Evolutionary conservation across 805 yeast genomes (phyloP).

Genomic region (Starmerella cellae): DNA sequence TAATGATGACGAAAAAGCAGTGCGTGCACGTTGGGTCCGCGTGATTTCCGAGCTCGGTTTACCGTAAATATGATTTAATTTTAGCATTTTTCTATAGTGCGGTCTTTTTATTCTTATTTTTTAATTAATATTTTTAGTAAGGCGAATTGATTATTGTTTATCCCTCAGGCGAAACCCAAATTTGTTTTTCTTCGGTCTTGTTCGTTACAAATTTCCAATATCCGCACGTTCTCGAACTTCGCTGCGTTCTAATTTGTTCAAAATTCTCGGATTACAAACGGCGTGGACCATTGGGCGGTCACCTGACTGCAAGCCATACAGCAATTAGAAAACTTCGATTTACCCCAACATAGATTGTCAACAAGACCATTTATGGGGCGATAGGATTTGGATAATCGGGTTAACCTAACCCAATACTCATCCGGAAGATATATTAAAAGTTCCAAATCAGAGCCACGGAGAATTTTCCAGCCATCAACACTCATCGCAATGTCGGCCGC

Average conservation of each 20-base stretch:
- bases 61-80: too few species aligned
- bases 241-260: too few species aligned
- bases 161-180: background rate
- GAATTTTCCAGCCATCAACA: too few species aligned
- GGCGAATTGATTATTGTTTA: background rate
- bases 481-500: constrained; percentile 4
- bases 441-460: background rate
- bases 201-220: too few species aligned
- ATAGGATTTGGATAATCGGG: background rate
- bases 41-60: too few species aligned
- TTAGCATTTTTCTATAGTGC: too few species aligned
- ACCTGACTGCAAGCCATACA: background rate
- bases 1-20: too few species aligned
- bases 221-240: too few species aligned
- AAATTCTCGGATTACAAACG: background rate
- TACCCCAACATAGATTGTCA: background rate
- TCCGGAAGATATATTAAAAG: constrained; percentile 4
- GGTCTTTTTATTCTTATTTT: too few species aligned
- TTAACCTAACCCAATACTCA: background rate
- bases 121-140: too few species aligned
- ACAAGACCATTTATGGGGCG: background rate
- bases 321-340: background rate
- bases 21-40: too few species aligned
- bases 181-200: too few species aligned
- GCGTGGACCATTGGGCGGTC: background rate